These are phyloP conservation scores for Calonectria hawksworthii DNA, from an alignment of 2,329 filamentous ascomycete genomes.

Conservation along the genomic window DNA sequence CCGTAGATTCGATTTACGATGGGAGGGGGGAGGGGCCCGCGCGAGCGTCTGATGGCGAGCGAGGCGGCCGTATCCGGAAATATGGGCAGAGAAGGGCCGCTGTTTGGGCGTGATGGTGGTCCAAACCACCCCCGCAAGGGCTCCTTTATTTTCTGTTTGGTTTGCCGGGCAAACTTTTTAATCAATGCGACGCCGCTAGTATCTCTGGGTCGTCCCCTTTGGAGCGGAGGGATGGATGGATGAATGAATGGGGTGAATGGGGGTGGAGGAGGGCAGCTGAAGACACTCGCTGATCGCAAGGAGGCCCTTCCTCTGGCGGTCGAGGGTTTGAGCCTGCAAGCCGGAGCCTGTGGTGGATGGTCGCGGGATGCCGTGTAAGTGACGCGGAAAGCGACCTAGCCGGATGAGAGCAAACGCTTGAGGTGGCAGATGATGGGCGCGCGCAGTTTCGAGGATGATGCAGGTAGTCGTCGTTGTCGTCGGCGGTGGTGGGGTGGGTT, in stretches of 20 bases:
- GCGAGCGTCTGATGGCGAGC: not conserved
- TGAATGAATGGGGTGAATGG: not conserved
- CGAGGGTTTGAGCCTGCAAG: not conserved
- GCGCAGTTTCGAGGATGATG: not conserved
- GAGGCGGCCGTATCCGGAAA: constrained; percentile 3
- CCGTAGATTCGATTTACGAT: not conserved
- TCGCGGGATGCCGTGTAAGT: not conserved
- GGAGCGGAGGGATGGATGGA: not conserved
- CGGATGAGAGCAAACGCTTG: not conserved
- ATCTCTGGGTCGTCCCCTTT: not conserved
- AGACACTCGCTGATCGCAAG: not conserved
- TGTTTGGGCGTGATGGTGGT: not conserved
- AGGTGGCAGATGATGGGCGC: not conserved
- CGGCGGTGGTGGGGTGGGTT: too few species aligned
- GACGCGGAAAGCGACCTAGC: not conserved
- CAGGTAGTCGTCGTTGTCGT: too few species aligned
- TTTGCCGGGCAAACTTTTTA: not conserved
- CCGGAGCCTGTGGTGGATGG: not conserved
- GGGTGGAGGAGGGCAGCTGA: not conserved
- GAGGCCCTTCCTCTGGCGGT: not conserved
- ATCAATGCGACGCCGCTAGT: constrained; percentile 10
- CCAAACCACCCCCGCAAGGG: not conserved
- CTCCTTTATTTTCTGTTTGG: not conserved
- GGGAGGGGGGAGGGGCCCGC: not conserved
- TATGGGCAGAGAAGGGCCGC: constrained; percentile 5